A percentile compares a stretch with the other conserved stretches of the same genome.
Evolutionary conservation across 768 basidiomycete genomes (phyloP).

Genomic region (Albatrellus ellisii): DNA sequence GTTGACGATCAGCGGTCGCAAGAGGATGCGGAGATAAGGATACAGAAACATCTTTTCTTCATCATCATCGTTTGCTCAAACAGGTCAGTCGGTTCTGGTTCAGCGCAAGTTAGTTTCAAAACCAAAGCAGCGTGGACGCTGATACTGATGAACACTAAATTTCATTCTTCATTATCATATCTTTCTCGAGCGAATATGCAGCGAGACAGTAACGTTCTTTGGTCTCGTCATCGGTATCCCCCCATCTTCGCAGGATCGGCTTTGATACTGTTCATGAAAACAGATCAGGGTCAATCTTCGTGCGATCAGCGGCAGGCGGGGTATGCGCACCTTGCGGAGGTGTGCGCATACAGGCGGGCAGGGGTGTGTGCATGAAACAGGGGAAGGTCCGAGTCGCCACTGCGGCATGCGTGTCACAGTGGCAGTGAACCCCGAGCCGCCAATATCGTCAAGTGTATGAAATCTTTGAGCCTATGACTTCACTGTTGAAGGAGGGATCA

Average conservation of each 20-base stretch:
- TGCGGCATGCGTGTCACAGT: no score
- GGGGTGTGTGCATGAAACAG: no score
- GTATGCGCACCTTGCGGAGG: no score
- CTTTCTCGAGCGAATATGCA: slow-evolving; percentile 52
- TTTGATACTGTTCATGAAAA: slow-evolving; percentile 39
- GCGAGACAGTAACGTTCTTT: slow-evolving; percentile 58
- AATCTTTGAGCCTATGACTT: no score
- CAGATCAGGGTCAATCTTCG: slow-evolving; percentile 35
- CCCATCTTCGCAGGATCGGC: slow-evolving; percentile 45
- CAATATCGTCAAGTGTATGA: no score
- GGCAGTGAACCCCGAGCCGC: no score
- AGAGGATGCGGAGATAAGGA: slow-evolving; percentile 25
- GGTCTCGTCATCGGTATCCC: slow-evolving; percentile 60
- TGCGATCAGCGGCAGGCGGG: not conserved
- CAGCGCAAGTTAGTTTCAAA: no score
- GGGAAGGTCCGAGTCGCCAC: no score
- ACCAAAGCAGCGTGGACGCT: not conserved
- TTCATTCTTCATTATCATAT: slow-evolving; percentile 58
- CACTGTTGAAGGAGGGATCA: no score
- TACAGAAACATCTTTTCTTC: slow-evolving; percentile 34
- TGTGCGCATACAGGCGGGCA: no score
- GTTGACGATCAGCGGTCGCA: no score
- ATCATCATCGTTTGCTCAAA: slow-evolving; percentile 32
- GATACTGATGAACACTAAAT: slow-evolving; percentile 24
- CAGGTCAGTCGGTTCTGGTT: slow-evolving; percentile 22